Evolutionary conservation across 2,329 filamentous ascomycete species (phyloP), one percentile per base, ranked within the genome.

Genomic region (Pseudocercospora cruenta): DNA sequence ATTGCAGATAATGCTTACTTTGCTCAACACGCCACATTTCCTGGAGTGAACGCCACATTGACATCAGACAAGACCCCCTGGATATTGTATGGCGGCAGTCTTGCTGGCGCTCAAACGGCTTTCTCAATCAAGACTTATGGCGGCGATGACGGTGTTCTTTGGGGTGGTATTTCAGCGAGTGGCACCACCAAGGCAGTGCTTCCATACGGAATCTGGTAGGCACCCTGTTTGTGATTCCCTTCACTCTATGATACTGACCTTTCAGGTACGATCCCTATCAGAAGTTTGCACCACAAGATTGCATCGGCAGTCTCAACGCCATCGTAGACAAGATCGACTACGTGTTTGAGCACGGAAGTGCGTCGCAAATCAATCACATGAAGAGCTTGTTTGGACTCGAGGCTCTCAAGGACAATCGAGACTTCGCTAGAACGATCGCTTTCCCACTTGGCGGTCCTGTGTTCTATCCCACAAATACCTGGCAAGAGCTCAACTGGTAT

Each of bases 121-220:
- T 83, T 83, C 67, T 81, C 82, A 0, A 68, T 85, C 58, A 83
- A 83, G 67, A 75, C 76, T 2, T 82, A 85, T 67, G 79, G 91
- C 0, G 51, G 51, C 16, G 51, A 54, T 28, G 24, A 54, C 16
- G 88, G 93, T 19, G 80, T 90, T 4, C 94, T 91, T 78, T 94
- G 86, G 84, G 93, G 86, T 60, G 87, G 89, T 6, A 93, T 96
- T 58, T 89, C 0, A 93, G 90, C 81, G 0, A 94, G 91, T 0
- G 92, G 90, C 0, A 91, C 94, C 0, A 91, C 91, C 0, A 86
- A 87, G 66, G 91, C 91, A 3, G 90, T 94, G 62, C 87, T 87
- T 68, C 90, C 94, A 71, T 89, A 89, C 72, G 87, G 82, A 67
- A 85, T 88, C 69, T 90, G 89, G 74, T 19, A 26, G 16, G 49